A percentile compares a stretch with the other conserved stretches of the same genome.
Conservation (phyloP, 139 green algal species). For the Chlamydomonas schloesseri region DNA sequence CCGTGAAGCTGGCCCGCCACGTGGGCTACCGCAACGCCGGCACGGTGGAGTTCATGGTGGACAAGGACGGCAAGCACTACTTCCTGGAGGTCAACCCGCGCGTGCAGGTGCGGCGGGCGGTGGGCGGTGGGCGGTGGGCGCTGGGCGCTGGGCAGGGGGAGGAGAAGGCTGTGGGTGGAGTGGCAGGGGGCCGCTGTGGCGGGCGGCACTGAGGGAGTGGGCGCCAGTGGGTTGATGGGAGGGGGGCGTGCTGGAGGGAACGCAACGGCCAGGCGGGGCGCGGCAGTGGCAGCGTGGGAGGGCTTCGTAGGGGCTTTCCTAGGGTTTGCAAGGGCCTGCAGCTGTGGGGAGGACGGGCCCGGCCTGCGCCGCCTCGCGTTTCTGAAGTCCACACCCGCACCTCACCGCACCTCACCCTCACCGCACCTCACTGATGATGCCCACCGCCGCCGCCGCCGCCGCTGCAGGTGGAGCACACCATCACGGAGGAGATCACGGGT, state of each 20-base stretch:
- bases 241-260: no score
- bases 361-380: no score
- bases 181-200: not conserved
- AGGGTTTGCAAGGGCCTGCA: no score
- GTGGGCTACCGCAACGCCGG: constrained; percentile 88
- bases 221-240: not conserved
- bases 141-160: not conserved
- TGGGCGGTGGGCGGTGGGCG: no score
- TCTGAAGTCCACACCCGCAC: no score
- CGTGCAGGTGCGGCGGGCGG: constrained; percentile 87
- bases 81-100: constrained; percentile 99
- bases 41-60: constrained; percentile 99
- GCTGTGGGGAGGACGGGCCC: no score
- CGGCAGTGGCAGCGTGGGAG: no score
- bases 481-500: constrained; percentile 97
- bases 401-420: not conserved
- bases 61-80: constrained; percentile 91
- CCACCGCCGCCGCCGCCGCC: not conserved
- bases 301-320: no score
- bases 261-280: no score
- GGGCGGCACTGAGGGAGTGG: no score
- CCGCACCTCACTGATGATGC: not conserved
- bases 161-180: not conserved
- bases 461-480: constrained; percentile 95
- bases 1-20: constrained; percentile 82